These are phyloP conservation scores for Arthrobotrys conoides DNA, from an alignment of 2,329 filamentous ascomycete genomes.

Conservation along the genomic window DNA sequence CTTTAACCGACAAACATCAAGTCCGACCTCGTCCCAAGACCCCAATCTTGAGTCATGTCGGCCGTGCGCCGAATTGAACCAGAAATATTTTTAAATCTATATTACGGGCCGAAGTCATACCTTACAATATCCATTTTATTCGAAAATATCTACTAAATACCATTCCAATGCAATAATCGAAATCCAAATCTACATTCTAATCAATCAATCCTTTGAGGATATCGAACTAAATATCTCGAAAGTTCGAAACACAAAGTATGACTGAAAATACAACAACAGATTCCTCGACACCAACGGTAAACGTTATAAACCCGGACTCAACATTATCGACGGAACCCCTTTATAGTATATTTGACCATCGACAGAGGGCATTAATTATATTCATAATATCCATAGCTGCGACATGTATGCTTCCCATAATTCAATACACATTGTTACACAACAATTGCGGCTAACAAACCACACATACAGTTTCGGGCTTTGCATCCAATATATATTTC, in stretches of 20 bases:
- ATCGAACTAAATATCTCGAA: too few relatives aligned
- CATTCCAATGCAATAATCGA: too few relatives aligned
- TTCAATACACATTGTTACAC: background rate
- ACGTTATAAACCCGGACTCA: background rate
- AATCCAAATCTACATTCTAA: too few relatives aligned
- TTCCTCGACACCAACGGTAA: background rate
- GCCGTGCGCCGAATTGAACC: background rate
- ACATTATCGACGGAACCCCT: background rate
- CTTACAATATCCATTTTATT: background rate
- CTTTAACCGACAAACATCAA: background rate
- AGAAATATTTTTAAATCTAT: background rate
- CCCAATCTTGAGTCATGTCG: constrained; percentile 1
- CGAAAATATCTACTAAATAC: background rate
- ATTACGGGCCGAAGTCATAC: background rate
- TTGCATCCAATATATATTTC: constrained; percentile 70
- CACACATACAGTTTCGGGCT: background rate
- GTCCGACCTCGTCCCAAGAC: background rate
- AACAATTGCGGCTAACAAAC: background rate
- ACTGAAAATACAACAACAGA: constrained; percentile 22
- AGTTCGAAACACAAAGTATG: background rate
- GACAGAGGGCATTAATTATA: constrained; percentile 13
- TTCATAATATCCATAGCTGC: constrained; percentile 16
- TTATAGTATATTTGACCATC: constrained; percentile 12
- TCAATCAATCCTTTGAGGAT: background rate
- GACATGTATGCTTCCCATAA: background rate